phyloP scores from a whole-genome alignment of 202 grass and related monocot genomes.

The Dendrocalamus latiflorus region DNA sequence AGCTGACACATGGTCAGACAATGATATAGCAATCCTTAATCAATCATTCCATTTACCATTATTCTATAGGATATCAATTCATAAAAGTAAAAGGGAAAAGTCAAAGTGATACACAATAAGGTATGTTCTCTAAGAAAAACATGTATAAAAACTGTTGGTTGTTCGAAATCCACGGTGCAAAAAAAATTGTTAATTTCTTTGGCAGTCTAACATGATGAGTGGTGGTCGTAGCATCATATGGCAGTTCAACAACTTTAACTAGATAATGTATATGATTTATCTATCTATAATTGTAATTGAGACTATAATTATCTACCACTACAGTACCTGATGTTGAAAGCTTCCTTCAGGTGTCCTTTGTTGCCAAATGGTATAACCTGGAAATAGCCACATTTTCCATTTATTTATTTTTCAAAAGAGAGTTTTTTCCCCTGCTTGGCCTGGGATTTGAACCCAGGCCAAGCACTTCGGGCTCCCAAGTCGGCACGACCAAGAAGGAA shows the following conservation, averaged over 20 bases:
- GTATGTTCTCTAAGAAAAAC: not conserved
- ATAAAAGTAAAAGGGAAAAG: not conserved
- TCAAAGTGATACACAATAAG: not conserved
- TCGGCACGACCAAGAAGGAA: not conserved
- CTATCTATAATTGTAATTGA: not conserved
- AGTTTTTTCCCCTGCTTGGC: not conserved
- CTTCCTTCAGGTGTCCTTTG: conserved; percentile 61
- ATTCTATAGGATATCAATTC: not conserved
- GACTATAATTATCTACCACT: not conserved
- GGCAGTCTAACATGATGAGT: not conserved
- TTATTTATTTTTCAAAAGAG: not conserved
- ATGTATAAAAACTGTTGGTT: not conserved
- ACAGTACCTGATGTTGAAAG: conserved; percentile 64
- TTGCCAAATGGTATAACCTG: conserved; percentile 80
- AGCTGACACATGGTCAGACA: not conserved
- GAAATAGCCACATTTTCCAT: not conserved
- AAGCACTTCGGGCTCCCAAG: not conserved
- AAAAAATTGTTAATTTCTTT: not conserved
- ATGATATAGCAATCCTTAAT: not conserved
- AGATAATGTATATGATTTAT: not conserved
- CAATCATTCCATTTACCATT: not conserved
- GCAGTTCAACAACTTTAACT: not conserved
- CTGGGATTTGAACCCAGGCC: not conserved
- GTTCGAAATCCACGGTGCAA: not conserved
- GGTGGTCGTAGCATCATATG: not conserved